Evolutionary conservation across 83 land plant species (phyloP).

Genomic region (Diphasiastrum complanatum): DNA sequence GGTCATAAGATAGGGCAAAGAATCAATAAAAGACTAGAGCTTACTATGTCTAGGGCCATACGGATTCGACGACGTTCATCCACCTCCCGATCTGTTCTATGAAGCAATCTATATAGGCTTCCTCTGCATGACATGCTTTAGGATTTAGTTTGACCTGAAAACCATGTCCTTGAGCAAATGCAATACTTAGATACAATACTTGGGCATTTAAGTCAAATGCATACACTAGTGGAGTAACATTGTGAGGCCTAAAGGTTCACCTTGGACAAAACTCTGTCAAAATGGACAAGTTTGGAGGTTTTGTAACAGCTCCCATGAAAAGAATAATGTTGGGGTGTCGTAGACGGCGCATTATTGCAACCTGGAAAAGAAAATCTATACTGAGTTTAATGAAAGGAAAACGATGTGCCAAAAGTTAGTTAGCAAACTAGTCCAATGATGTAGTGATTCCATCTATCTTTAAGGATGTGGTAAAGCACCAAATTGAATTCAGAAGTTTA

Average conservation of each 20-base stretch:
- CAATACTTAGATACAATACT: neutral
- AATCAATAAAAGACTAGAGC: too few relatives aligned
- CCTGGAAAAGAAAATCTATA: conserved; percentile 32
- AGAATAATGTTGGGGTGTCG: conserved; percentile 93
- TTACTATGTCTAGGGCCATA: conserved; percentile 13
- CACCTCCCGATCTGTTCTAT: neutral
- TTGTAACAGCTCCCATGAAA: conserved; percentile 94
- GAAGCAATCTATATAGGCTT: conserved; percentile 8
- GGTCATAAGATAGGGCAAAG: too few relatives aligned
- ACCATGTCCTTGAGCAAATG: neutral
- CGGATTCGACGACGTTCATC: conserved; percentile 14
- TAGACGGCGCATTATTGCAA: conserved; percentile 79
- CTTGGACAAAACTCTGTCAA: conserved; percentile 87
- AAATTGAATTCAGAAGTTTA: too few relatives aligned
- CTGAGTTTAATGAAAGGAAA: too few relatives aligned
- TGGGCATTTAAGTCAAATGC: neutral
- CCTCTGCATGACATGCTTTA: conserved; percentile 6
- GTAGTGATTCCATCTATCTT: too few relatives aligned
- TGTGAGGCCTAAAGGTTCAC: conserved; percentile 21
- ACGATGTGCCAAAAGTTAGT: too few relatives aligned
- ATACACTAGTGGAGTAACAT: neutral
- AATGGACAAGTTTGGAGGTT: conserved; percentile 73
- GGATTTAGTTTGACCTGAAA: neutral
- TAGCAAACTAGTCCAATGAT: too few relatives aligned
- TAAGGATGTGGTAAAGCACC: too few relatives aligned